These are phyloP conservation scores for Saccharata proteae DNA, from an alignment of 2,329 filamentous ascomycete species.

Conservation along the genomic window DNA sequence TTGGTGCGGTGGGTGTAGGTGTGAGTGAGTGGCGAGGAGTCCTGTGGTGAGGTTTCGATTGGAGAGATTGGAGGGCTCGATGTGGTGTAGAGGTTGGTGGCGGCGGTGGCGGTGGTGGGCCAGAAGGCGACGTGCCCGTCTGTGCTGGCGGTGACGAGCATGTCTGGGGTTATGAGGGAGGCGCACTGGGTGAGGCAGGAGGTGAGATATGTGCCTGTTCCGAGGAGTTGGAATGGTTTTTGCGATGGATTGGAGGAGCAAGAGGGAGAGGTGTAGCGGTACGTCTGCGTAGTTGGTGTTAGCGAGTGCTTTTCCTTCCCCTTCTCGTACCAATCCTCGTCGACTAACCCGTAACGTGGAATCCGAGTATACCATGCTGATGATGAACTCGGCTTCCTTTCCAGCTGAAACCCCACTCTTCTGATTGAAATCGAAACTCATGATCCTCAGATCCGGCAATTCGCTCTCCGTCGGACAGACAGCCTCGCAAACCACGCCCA, in stretches of 20 bases:
- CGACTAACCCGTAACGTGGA: slow-evolving; percentile 56
- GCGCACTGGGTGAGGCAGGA: slow-evolving; percentile 58
- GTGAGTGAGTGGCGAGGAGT: neutral
- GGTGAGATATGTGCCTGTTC: slow-evolving; percentile 32
- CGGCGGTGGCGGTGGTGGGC: no score
- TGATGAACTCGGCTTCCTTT: slow-evolving; percentile 32
- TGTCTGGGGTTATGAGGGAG: slow-evolving; percentile 24
- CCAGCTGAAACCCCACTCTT: slow-evolving; percentile 11
- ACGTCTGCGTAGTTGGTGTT: slow-evolving; percentile 27
- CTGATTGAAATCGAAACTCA: slow-evolving; percentile 54
- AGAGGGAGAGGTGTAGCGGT: slow-evolving; percentile 22
- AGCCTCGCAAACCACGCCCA: slow-evolving; percentile 42
- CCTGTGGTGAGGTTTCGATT: neutral
- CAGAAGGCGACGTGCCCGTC: slow-evolving; percentile 65
- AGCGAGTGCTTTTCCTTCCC: neutral
- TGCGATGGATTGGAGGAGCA: slow-evolving; percentile 9
- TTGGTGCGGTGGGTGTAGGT: slow-evolving; percentile 21
- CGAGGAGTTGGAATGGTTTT: slow-evolving; percentile 24
- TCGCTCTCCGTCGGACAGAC: slow-evolving; percentile 37
- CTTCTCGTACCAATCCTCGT: neutral
- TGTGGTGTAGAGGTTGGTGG: slow-evolving; percentile 18
- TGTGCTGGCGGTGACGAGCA: slow-evolving; percentile 59
- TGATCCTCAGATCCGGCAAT: slow-evolving; percentile 62
- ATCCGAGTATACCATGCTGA: slow-evolving; percentile 73
- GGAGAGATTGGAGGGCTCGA: no score